Evolutionary conservation across 192 early-diverging fungal species (phyloP), one percentile per base, ranked within the genome.

Genomic region (Oehlia diaphana): DNA sequence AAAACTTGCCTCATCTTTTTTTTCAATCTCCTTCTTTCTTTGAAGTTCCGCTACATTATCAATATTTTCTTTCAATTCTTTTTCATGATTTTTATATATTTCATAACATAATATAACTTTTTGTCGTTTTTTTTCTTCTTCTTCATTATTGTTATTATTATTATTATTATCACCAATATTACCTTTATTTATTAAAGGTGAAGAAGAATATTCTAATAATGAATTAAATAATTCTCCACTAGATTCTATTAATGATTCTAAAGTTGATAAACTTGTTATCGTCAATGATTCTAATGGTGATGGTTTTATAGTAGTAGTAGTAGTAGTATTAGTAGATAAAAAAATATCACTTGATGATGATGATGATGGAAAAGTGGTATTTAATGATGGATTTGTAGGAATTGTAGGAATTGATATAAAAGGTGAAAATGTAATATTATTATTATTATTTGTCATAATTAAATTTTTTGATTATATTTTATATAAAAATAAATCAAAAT

Each of bases 41-140:
- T 42, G 14, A 58, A 58, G 53, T 58, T 58, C 21, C 39, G 10
- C 9, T n/a, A 70, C 4, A 70, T 39, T n/a, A 70, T 42, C 37
- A n/a, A 70, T 9, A 4, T 70, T 21, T n/a, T 21, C n/a, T 70
- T 70, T 70, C 37, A 70, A 44, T 47, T 70, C 68, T 10, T 70
- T 39, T n/a, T 6, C 14, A 70, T 44, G 14, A 9, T 70, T 70
- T 70, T 70, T 42, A 70, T 70, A 70, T 12, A n/a, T 70, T 21
- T 70, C 35, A 42, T 39, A 39, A 70, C 68, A 44, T 47, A 47
- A 8, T 16, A 9, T 26, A 42, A 70, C 68, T 70, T 70, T 70
- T 70, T 10, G 37, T 44, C n/a, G 68, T 21, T 44, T 44, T 42
- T 44, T 31, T 42, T 70, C 35, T 31, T 66, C 64, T 9, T 26